These are phyloP conservation scores for Irpex sp. DNA, from an alignment of 1,284 basidiomycete genomes.

Conservation along the genomic window DNA sequence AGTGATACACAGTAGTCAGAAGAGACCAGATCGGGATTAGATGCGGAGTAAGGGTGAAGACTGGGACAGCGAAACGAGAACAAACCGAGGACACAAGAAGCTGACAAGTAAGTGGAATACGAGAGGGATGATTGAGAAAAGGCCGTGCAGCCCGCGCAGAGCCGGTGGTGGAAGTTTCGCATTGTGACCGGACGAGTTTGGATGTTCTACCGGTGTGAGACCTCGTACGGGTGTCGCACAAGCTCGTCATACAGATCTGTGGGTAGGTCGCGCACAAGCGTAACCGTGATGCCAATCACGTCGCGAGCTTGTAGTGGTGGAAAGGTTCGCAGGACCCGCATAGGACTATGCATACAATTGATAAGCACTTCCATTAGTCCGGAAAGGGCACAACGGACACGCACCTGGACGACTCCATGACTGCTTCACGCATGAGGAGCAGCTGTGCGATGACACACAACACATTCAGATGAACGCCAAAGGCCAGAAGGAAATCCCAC, in stretches of 20 bases:
- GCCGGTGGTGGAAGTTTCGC: too few species aligned
- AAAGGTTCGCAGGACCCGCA: constrained; percentile 93
- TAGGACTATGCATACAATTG: constrained; percentile 58
- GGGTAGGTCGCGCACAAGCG: constrained; percentile 88
- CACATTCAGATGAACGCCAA: constrained; percentile 94
- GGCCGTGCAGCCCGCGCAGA: too few species aligned
- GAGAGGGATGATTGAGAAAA: background rate
- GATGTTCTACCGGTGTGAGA: constrained; percentile 10
- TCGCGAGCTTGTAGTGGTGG: constrained; percentile 86
- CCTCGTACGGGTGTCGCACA: constrained; percentile 81
- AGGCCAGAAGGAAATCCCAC: constrained; percentile 97
- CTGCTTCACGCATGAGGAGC: constrained; percentile 83
- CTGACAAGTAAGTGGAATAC: background rate
- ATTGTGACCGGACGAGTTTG: background rate
- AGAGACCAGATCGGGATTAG: too few species aligned
- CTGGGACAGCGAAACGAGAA: background rate
- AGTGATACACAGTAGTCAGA: too few species aligned
- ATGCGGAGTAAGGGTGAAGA: background rate
- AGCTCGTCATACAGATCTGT: constrained; percentile 88
- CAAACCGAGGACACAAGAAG: background rate
- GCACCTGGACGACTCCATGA: constrained; percentile 83
- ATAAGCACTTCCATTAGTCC: background rate
- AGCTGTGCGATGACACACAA: constrained; percentile 95
- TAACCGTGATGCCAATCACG: constrained; percentile 90
- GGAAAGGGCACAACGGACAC: constrained; percentile 18